These are phyloP conservation scores for Colletotrichum eleusines DNA, from an alignment of 2,329 filamentous ascomycete genomes.

Conservation along the genomic window DNA sequence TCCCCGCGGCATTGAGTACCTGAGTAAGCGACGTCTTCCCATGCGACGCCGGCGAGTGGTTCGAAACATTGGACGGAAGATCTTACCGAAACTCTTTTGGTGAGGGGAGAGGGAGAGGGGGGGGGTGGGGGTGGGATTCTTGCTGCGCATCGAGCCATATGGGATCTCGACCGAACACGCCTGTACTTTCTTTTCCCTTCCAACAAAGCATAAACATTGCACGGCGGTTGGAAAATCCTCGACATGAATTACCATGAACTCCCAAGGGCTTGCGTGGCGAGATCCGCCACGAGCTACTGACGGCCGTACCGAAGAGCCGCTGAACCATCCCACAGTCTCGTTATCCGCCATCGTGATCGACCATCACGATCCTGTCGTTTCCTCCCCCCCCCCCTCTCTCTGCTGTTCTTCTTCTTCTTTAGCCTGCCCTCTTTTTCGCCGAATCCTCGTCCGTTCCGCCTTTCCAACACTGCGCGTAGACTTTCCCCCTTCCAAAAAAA, in stretches of 20 bases:
- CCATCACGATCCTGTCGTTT: neutral
- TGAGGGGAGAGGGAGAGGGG: no score
- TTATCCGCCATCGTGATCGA: neutral
- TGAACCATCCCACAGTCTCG: accelerated
- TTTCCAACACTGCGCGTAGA: neutral
- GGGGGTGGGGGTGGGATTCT: no score
- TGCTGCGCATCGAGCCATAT: no score
- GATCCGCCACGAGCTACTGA: neutral
- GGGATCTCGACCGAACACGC: neutral
- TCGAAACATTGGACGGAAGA: constrained; percentile 22
- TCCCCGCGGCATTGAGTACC: neutral
- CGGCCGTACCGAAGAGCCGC: neutral
- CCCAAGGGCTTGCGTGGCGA: neutral
- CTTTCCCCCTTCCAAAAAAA: neutral
- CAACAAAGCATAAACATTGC: no score
- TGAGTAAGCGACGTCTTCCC: constrained; percentile 10
- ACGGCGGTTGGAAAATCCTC: no score
- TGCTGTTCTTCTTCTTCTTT: no score
- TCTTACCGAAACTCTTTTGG: neutral
- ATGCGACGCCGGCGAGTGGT: neutral
- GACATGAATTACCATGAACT: no score
- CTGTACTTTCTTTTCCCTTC: no score
- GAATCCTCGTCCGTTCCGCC: neutral
- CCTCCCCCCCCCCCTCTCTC: neutral
- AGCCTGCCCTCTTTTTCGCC: no score